Percentiles rank a stretch among this genome's conserved stretches.
phyloP scores from a whole-genome alignment of 2,329 filamentous ascomycete genomes.

The Fusarium sp. region DNA sequence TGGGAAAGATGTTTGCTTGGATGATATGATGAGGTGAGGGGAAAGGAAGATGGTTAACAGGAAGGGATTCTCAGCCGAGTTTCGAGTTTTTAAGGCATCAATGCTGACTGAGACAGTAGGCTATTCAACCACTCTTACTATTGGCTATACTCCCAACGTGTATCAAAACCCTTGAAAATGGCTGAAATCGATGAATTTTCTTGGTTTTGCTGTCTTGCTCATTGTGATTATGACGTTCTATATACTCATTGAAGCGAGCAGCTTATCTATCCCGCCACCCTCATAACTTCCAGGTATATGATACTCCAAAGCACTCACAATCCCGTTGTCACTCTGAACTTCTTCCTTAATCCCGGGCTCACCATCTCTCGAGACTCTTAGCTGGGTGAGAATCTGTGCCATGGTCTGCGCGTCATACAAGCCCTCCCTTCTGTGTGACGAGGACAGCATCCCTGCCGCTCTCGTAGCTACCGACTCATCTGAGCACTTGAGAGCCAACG shows the following conservation, averaged over 20 bases:
- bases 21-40: neutral
- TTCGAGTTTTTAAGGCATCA: neutral
- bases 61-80: neutral
- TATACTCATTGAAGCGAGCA: slow-evolving; percentile 8
- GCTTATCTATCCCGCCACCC: slow-evolving; percentile 14
- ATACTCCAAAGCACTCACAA: neutral
- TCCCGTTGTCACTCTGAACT: fast-evolving
- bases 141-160: neutral
- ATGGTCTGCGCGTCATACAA: slow-evolving; percentile 30
- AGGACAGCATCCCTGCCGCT: slow-evolving; percentile 17
- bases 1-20: neutral
- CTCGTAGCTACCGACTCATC: slow-evolving; percentile 13
- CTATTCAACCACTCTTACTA: neutral
- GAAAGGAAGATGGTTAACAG: neutral
- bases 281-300: neutral
- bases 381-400: slow-evolving; percentile 1
- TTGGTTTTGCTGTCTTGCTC: too few species aligned
- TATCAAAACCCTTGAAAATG: neutral
- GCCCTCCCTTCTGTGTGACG: slow-evolving; percentile 25
- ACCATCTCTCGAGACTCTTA: neutral
- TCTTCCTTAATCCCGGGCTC: neutral
- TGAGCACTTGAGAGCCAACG: slow-evolving; percentile 32
- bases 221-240: neutral
- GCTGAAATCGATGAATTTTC: too few species aligned
- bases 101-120: neutral